Conservation (phyloP, 2,329 filamentous ascomycete species). For the Dothistroma pini region DNA sequence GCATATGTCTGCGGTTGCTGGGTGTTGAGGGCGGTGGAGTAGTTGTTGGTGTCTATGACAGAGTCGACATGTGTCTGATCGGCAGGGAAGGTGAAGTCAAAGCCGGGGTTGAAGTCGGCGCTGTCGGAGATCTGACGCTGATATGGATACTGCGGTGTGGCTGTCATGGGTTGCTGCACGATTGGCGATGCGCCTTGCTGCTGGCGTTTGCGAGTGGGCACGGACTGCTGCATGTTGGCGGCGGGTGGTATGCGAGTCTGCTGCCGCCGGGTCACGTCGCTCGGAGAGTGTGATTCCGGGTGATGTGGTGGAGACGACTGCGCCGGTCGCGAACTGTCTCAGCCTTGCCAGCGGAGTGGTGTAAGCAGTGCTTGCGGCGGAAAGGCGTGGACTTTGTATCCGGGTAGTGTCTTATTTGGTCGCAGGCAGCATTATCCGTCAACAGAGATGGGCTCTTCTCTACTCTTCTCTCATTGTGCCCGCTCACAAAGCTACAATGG, state of each 20-base stretch:
- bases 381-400: background rate
- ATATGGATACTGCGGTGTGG: conserved; percentile 31
- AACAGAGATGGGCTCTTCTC: background rate
- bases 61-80: conserved; percentile 35
- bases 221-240: conserved; percentile 21
- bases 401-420: background rate
- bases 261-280: background rate
- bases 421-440: background rate
- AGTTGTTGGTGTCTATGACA: conserved; percentile 37
- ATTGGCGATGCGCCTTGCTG: conserved; percentile 69
- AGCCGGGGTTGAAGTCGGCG: conserved; percentile 35
- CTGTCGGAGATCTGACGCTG: conserved; percentile 47
- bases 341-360: background rate
- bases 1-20: conserved; percentile 26
- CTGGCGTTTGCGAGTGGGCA: conserved; percentile 59
- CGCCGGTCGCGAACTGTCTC: background rate
- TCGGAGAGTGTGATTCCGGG: background rate
- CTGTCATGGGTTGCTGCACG: conserved; percentile 43
- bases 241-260: background rate
- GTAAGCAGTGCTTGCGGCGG: background rate
- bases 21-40: conserved; percentile 27
- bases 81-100: conserved; percentile 33
- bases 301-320: background rate
- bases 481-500: conserved; percentile 2
- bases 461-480: conserved; percentile 4